A percentile compares a stretch with the other conserved stretches of the same genome.
These are phyloP conservation scores for Antitrichia curtipendula DNA, from an alignment of 225 moss, liverwort and hornwort genomes.

Conservation along the genomic window DNA sequence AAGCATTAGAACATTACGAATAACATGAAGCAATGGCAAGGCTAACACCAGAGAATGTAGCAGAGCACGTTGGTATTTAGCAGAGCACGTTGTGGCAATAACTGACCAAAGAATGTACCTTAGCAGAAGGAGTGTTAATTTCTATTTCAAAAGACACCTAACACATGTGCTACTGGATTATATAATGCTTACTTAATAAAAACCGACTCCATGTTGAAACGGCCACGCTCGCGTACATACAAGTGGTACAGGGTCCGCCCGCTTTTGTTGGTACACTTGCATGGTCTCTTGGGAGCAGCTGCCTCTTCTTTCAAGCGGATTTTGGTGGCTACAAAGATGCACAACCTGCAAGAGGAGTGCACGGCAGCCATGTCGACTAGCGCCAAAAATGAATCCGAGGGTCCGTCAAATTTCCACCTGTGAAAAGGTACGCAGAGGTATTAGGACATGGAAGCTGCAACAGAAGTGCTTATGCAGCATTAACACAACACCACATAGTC, in stretches of 20 bases:
- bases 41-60: background rate
- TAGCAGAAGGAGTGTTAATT: background rate
- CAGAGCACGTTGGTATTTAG: too few species aligned
- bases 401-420: conserved; percentile 86
- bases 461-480: background rate
- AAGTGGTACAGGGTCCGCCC: conserved; percentile 54
- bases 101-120: background rate
- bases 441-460: background rate
- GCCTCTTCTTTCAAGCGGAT: conserved; percentile 52
- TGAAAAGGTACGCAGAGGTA: background rate
- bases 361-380: conserved; percentile 97
- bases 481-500: background rate
- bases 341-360: conserved; percentile 94
- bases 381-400: conserved; percentile 65
- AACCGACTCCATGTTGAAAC: conserved; percentile 62
- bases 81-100: too few species aligned
- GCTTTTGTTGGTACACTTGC: conserved; percentile 47
- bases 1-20: background rate
- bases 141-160: background rate
- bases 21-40: background rate
- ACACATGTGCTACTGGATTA: background rate
- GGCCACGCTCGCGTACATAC: conserved; percentile 89
- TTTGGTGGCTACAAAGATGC: conserved; percentile 72
- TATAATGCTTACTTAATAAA: conserved; percentile 42
- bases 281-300: conserved; percentile 37